Base-by-base conservation (phyloP, 163 green algal genomes). In the Chlorella variabilis region DNA sequence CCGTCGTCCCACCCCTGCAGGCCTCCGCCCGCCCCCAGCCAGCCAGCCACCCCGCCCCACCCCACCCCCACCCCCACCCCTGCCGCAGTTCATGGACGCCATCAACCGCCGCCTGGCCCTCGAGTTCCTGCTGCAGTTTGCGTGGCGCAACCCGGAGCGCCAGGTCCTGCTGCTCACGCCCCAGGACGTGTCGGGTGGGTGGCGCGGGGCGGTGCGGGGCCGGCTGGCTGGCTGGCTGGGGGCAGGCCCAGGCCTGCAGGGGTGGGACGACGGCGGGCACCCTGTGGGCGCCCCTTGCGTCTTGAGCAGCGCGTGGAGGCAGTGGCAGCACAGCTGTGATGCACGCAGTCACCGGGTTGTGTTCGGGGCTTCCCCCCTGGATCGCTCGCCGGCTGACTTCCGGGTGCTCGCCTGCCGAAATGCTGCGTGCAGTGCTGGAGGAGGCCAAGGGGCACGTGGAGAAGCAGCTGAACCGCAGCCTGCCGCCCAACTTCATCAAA, bases 61-160 rank as follows among this genome's bases (percentile, higher is more conserved):
- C 1, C 3, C 4, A 1, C 17, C 31, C 13, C 27, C 13, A n/a
- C 41, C 39, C 67, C 34, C n/a, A 18, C 11, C 18, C 29, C 13
- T 2, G 21, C 45, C 36, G n/a, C 65, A 73, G 17, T 96, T 93
- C 87, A 96, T 97, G 93, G 93, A 94, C 70, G 61, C 78, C 9
- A 56, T 90, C 41, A 63, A 91, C 76, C 78, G 89, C 27, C 85
- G 85, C 48, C 70, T 90, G 6, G 84, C 80, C 51, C 86, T 94
- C 49, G 54, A 82, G 49, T 87, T 86, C 42, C 77, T 94, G 13
- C 75, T 94, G 13, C 71, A 89, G 77, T 92, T 90, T 81, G 88
- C 87, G 2, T 71, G 18, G 45, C 85, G 36, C 61, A 87, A 73
- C 65, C 65, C 65, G 4, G 65, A 73, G 20, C 38, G 65, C 15